A percentile compares a stretch with the other conserved stretches of the same genome.
Conservation (phyloP, 164 flowering plant genomes). For the Sedum album region DNA sequence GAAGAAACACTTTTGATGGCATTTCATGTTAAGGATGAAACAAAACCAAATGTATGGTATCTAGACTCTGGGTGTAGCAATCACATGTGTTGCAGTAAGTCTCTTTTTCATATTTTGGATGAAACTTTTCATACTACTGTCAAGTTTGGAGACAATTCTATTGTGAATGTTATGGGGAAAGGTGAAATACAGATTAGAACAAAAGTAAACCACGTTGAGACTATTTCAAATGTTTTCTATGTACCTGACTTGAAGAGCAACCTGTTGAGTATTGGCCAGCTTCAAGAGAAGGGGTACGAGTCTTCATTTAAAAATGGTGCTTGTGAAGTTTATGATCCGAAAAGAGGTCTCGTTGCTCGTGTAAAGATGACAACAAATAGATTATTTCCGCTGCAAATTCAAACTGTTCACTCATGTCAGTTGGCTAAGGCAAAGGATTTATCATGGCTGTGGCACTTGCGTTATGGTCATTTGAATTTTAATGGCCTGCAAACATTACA, state of each 20-base stretch:
- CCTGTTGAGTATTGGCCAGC: slow-evolving; percentile 2
- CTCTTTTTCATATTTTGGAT: background rate
- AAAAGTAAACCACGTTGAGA: background rate
- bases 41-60: background rate
- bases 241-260: slow-evolving; percentile 8
- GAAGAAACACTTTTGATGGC: background rate
- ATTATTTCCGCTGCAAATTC: slow-evolving; percentile 1
- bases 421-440: background rate
- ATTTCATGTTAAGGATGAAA: background rate
- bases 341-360: background rate
- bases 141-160: background rate
- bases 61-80: background rate
- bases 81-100: background rate
- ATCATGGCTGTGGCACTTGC: slow-evolving; percentile 8
- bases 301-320: background rate
- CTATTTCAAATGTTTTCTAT: slow-evolving; percentile 2
- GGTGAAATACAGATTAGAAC: background rate
- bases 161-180: background rate
- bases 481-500: background rate
- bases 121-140: background rate
- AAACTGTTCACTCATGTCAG: background rate
- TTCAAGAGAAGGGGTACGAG: slow-evolving; percentile 6
- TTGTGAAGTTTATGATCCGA: background rate
- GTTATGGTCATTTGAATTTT: slow-evolving; percentile 12
- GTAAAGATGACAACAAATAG: slow-evolving; percentile 5